Conservation (phyloP, 208 protist species). For the Acanthamoeba quina region DNA sequence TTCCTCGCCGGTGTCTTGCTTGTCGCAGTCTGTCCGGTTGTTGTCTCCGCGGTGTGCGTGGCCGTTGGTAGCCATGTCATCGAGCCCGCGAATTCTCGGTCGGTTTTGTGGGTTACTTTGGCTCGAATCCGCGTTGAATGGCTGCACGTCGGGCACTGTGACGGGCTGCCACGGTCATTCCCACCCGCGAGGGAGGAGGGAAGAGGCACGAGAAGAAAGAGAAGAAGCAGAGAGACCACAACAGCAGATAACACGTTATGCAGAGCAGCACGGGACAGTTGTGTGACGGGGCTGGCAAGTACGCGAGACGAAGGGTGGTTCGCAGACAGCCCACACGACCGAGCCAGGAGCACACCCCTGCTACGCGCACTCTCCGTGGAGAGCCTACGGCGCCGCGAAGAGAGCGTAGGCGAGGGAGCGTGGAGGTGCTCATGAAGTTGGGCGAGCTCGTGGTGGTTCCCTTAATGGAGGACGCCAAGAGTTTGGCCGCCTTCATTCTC, state of each 20-base stretch:
- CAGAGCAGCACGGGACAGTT: constrained; percentile 8
- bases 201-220: no score
- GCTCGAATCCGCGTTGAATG: background rate
- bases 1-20: no score
- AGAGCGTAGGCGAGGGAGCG: background rate
- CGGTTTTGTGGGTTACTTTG: background rate
- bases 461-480: background rate
- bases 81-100: background rate
- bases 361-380: background rate
- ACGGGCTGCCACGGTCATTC: no score
- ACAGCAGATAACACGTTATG: background rate
- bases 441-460: constrained; percentile 19
- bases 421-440: constrained; percentile 26
- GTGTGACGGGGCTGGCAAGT: background rate
- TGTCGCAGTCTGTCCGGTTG: no score
- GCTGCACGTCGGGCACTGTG: background rate
- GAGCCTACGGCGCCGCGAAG: background rate
- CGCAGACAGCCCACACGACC: background rate
- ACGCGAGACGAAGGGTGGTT: background rate
- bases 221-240: no score
- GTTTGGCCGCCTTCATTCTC: constrained; percentile 6
- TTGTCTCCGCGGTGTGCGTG: no score
- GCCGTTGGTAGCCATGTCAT: no score
- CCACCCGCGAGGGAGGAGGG: no score
- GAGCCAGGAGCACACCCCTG: background rate